Evolutionary conservation across 2,329 filamentous ascomycete genomes (phyloP).

Genomic region (Grosmannia serpens): DNA sequence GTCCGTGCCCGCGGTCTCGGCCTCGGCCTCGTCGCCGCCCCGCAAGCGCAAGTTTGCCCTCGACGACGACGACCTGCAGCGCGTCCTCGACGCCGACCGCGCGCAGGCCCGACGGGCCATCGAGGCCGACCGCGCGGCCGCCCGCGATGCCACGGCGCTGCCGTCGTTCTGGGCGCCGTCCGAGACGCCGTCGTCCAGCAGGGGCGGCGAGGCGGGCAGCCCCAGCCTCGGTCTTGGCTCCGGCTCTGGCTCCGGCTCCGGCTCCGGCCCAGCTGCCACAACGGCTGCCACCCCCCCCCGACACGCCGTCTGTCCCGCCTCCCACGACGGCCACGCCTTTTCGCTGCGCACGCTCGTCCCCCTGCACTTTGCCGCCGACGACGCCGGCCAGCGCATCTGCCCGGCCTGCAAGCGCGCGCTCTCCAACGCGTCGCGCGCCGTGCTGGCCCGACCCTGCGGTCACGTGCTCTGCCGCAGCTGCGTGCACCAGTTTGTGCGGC

Average conservation of each 20-base stretch:
- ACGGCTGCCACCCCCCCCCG: background rate
- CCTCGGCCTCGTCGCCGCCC: conserved; percentile 20
- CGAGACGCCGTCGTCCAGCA: conserved; percentile 57
- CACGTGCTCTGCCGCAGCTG: conserved; percentile 85
- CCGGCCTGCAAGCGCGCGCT: conserved; percentile 77
- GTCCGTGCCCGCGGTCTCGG: too few species aligned
- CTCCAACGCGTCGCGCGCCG: conserved; percentile 70
- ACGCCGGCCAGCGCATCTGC: conserved; percentile 41
- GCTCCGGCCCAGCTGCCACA: too few species aligned
- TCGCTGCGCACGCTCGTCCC: conserved; percentile 67
- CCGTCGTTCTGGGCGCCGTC: conserved; percentile 92
- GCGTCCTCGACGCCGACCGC: conserved; percentile 59
- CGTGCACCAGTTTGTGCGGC: conserved; percentile 69
- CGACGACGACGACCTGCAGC: conserved; percentile 62
- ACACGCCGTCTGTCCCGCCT: conserved; percentile 2
- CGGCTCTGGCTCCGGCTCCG: too few species aligned
- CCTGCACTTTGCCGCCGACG: conserved; percentile 53
- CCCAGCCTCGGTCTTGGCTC: too few species aligned
- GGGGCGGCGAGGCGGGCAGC: conserved; percentile 28
- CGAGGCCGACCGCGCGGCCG: conserved; percentile 57
- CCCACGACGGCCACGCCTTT: conserved; percentile 49
- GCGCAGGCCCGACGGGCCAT: conserved; percentile 58
- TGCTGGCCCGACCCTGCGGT: conserved; percentile 77
- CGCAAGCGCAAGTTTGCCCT: conserved; percentile 69
- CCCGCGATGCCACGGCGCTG: conserved; percentile 49